Percentiles rank a stretch among this genome's conserved stretches.
Evolutionary conservation across 1,284 basidiomycete species (phyloP).

Genomic region (Pseudozyma pruni): DNA sequence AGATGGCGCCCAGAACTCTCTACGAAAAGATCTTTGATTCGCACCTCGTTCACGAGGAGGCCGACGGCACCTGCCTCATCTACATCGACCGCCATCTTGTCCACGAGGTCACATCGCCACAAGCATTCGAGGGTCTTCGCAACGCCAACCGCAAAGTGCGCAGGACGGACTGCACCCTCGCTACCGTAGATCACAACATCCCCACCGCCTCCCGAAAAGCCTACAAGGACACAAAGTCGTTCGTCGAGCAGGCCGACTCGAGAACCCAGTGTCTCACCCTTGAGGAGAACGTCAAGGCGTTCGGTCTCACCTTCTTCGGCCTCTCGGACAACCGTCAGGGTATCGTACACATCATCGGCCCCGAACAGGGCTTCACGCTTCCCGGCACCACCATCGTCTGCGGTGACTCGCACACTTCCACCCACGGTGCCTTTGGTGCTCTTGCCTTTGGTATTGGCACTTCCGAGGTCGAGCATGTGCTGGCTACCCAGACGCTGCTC

Average conservation of each 20-base stretch:
- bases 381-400: slow-evolving; percentile 66
- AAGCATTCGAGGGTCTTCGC: slow-evolving; percentile 66
- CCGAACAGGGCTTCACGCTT: slow-evolving; percentile 66
- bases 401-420: slow-evolving; percentile 67
- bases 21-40: slow-evolving; percentile 67
- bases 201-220: slow-evolving; percentile 63
- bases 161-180: slow-evolving; percentile 65
- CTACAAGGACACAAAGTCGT: slow-evolving; percentile 64
- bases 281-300: slow-evolving; percentile 65
- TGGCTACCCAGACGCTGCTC: slow-evolving; percentile 65
- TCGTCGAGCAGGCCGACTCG: slow-evolving; percentile 64
- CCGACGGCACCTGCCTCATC: slow-evolving; percentile 62
- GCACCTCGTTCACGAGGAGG: slow-evolving; percentile 61
- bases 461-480: slow-evolving; percentile 66
- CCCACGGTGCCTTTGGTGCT: slow-evolving; percentile 66
- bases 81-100: slow-evolving; percentile 67
- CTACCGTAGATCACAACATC: slow-evolving; percentile 67
- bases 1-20: slow-evolving; percentile 54
- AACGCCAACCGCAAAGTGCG: slow-evolving; percentile 60
- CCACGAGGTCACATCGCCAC: slow-evolving; percentile 67
- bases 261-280: slow-evolving; percentile 65
- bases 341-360: slow-evolving; percentile 67
- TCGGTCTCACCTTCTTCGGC: slow-evolving; percentile 67
- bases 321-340: slow-evolving; percentile 65
- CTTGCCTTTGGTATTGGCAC: slow-evolving; percentile 67